Evolutionary conservation across 257 asterid genomes (phyloP).

Genomic region (Solanum gracilifrons): DNA sequence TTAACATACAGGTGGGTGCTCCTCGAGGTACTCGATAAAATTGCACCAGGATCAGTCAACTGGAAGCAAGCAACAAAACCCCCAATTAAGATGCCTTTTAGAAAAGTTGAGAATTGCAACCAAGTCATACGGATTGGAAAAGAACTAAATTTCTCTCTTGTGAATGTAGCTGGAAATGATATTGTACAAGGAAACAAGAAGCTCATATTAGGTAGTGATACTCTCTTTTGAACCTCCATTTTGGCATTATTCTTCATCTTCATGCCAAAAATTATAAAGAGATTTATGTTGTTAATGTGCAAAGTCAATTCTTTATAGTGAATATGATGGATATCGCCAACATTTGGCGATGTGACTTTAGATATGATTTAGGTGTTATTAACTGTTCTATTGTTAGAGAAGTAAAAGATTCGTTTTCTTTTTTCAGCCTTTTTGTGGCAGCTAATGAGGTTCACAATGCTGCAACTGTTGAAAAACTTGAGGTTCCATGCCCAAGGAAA

Average conservation of each 20-base stretch:
- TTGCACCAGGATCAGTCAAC: slow-evolving; percentile 57
- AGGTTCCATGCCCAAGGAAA: slow-evolving; percentile 66
- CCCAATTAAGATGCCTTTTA: slow-evolving; percentile 80
- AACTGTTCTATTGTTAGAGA: neutral
- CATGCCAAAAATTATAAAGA: neutral
- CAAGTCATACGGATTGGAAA: slow-evolving; percentile 80
- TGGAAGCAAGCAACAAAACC: slow-evolving; percentile 86
- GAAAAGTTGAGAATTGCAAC: slow-evolving; percentile 87
- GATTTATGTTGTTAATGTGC: neutral
- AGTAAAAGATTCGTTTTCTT: neutral
- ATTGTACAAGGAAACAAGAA: slow-evolving; percentile 92
- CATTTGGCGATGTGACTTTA: neutral
- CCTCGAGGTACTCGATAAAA: slow-evolving; percentile 65
- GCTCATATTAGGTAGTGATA: slow-evolving; percentile 59
- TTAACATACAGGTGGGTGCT: slow-evolving; percentile 59
- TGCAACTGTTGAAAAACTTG: slow-evolving; percentile 64
- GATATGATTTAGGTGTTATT: neutral
- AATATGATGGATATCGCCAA: neutral
- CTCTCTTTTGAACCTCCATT: neutral
- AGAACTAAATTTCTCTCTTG: slow-evolving; percentile 71
- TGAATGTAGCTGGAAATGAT: slow-evolving; percentile 88
- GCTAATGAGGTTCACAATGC: slow-evolving; percentile 91
- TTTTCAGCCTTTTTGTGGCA: slow-evolving; percentile 76
- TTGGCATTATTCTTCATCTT: neutral
- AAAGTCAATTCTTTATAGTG: neutral